phyloP scores from a whole-genome alignment of 345 rosid species.

The Draba incana region DNA sequence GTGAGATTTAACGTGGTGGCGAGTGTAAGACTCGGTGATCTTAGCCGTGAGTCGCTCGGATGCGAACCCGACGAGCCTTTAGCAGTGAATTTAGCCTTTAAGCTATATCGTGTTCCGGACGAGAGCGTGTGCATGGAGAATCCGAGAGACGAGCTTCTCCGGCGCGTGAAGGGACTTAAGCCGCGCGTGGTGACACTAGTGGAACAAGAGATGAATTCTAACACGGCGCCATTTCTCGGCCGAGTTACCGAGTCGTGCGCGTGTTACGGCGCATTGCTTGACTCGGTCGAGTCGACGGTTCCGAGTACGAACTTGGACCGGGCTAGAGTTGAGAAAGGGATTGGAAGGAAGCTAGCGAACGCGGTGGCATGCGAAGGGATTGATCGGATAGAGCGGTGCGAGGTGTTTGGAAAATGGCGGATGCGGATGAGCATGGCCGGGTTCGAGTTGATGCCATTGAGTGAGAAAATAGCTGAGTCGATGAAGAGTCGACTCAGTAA shows the following conservation, averaged over 20 bases:
- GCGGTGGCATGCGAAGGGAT: constrained; percentile 87
- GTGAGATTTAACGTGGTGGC: constrained; percentile 53
- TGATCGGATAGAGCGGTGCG: constrained; percentile 87
- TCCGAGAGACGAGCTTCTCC: constrained; percentile 86
- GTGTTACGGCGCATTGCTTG: constrained; percentile 77
- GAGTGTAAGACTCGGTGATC: constrained; percentile 50
- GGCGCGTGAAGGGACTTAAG: constrained; percentile 71
- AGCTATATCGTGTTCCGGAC: constrained; percentile 71
- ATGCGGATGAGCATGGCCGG: constrained; percentile 97
- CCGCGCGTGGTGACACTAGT: constrained; percentile 84
- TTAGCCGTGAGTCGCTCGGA: constrained; percentile 68
- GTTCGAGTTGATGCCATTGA: constrained; percentile 62
- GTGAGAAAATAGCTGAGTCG: constrained; percentile 60
- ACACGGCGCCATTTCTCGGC: constrained; percentile 69
- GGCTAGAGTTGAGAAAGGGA: constrained; percentile 62
- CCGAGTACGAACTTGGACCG: constrained; percentile 50
- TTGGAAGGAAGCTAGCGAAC: constrained; percentile 69
- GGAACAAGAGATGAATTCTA: constrained; percentile 72
- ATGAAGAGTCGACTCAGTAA: constrained; percentile 54
- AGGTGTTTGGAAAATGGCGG: constrained; percentile 96
- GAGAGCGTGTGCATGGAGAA: constrained; percentile 91
- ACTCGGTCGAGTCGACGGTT: constrained; percentile 71
- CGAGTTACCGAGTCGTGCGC: constrained; percentile 58
- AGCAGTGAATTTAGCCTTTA: constrained; percentile 86
- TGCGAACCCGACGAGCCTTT: constrained; percentile 68